Percentiles rank a stretch among this genome's conserved stretches.
Conservation (phyloP, 2,329 filamentous ascomycete genomes). For the Trematosphaeria pertusa region DNA sequence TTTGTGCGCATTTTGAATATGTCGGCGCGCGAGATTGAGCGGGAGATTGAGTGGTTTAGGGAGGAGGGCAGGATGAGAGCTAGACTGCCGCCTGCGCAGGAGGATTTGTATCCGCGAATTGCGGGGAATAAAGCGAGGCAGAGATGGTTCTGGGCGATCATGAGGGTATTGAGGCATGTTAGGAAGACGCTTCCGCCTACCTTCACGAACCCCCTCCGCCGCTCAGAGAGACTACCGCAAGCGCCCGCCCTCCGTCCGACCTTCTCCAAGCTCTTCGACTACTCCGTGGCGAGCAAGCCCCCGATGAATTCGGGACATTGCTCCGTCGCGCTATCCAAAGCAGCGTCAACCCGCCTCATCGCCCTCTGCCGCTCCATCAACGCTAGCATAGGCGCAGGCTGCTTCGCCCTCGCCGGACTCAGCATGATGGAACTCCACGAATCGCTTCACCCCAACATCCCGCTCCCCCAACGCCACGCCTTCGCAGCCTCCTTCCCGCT, state of each 20-base stretch:
- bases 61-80: slow-evolving; percentile 23
- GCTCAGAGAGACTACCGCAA: slow-evolving; percentile 21
- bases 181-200: slow-evolving; percentile 47
- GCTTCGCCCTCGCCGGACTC: slow-evolving; percentile 55
- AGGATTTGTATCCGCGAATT: slow-evolving; percentile 54
- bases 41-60: slow-evolving; percentile 12
- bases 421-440: slow-evolving; percentile 56
- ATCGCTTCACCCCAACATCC: slow-evolving; percentile 33
- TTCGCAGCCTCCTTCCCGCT: slow-evolving; percentile 57
- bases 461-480: slow-evolving; percentile 36
- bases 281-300: slow-evolving; percentile 39
- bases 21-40: slow-evolving; percentile 8
- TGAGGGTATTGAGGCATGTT: slow-evolving; percentile 53
- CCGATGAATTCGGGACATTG: slow-evolving; percentile 46
- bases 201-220: slow-evolving; percentile 52
- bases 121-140: slow-evolving; percentile 47
- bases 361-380: slow-evolving; percentile 47
- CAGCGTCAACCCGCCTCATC: slow-evolving; percentile 46
- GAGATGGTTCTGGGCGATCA: slow-evolving; percentile 58
- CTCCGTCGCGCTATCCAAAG: slow-evolving; percentile 37
- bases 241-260: slow-evolving; percentile 34
- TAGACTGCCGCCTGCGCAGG: slow-evolving; percentile 53
- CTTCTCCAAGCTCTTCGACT: slow-evolving; percentile 49
- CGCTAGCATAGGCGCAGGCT: slow-evolving; percentile 53
- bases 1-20: slow-evolving; percentile 41